Conservation (phyloP, 2,329 filamentous ascomycete genomes). For the Fusarium solani-melongenae region DNA sequence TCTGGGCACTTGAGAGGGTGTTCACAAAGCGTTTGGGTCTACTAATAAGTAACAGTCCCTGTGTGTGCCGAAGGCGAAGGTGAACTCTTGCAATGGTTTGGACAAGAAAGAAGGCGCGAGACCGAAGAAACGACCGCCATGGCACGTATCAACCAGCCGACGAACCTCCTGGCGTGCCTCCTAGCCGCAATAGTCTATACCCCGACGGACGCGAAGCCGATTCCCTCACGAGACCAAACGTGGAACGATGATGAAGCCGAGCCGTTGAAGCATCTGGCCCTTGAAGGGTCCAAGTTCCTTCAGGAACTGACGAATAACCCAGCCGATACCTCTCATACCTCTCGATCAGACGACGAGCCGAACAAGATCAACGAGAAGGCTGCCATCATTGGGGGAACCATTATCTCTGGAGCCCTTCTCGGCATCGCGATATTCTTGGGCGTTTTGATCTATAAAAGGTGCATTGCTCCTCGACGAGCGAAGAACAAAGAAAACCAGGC, state of each 20-base stretch:
- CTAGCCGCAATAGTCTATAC: neutral
- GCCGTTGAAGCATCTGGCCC: neutral
- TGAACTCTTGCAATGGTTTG: conserved; percentile 2
- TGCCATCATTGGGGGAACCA: conserved; percentile 33
- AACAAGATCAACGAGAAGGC: conserved; percentile 9
- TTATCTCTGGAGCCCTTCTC: conserved; percentile 31
- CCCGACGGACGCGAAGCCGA: conserved; percentile 19
- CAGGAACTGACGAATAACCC: neutral
- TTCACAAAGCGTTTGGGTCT: neutral
- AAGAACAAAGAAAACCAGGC: neutral
- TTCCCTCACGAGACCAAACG: neutral
- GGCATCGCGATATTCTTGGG: conserved; percentile 30
- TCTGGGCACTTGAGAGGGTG: neutral
- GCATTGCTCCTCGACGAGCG: neutral
- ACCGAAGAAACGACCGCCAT: conserved; percentile 11
- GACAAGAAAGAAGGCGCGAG: conserved; percentile 8
- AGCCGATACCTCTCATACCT: neutral
- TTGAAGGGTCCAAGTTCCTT: neutral
- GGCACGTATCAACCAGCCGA: conserved; percentile 4
- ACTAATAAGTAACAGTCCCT: conserved; percentile 7
- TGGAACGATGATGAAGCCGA: conserved; percentile 11
- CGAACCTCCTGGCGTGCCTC: conserved; percentile 6
- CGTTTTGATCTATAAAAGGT: conserved; percentile 28
- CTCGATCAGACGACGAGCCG: neutral
- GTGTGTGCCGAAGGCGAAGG: neutral